phyloP scores from a whole-genome alignment of 2,329 filamentous ascomycete species.

The Penicillium sp. region DNA sequence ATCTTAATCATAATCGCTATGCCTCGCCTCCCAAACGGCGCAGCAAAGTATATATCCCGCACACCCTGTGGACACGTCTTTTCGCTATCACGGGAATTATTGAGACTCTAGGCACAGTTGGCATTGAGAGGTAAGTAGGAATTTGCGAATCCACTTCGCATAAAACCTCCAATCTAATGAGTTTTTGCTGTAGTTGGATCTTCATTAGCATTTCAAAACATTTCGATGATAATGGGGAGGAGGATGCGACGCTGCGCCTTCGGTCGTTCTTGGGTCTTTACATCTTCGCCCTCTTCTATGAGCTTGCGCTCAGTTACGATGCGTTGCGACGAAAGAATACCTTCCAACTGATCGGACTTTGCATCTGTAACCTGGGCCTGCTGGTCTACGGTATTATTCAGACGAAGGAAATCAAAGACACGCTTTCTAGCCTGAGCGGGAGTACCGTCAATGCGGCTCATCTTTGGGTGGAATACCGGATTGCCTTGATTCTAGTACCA shows the following conservation, averaged over 20 bases:
- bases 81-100: slow-evolving; percentile 16
- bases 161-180: neutral
- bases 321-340: slow-evolving; percentile 20
- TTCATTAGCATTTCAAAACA: slow-evolving; percentile 18
- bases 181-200: slow-evolving; percentile 13
- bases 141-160: neutral
- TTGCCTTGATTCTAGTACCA: slow-evolving; percentile 20
- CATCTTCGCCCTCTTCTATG: slow-evolving; percentile 22
- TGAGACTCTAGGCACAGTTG: slow-evolving; percentile 20
- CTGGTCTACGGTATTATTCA: slow-evolving; percentile 19
- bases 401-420: slow-evolving; percentile 15
- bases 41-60: slow-evolving; percentile 13
- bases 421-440: slow-evolving; percentile 2
- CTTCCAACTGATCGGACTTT: slow-evolving; percentile 20
- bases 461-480: slow-evolving; percentile 5
- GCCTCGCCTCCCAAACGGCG: neutral
- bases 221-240: slow-evolving; percentile 7
- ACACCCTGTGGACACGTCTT: slow-evolving; percentile 19
- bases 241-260: slow-evolving; percentile 11
- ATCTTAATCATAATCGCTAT: neutral
- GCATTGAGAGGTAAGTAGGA: slow-evolving; percentile 17
- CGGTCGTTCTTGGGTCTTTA: slow-evolving; percentile 23
- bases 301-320: slow-evolving; percentile 21
- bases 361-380: slow-evolving; percentile 20
- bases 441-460: neutral